phyloP scores from a whole-genome alignment of 208 protist genomes.

The Porcisia hertigi region DNA sequence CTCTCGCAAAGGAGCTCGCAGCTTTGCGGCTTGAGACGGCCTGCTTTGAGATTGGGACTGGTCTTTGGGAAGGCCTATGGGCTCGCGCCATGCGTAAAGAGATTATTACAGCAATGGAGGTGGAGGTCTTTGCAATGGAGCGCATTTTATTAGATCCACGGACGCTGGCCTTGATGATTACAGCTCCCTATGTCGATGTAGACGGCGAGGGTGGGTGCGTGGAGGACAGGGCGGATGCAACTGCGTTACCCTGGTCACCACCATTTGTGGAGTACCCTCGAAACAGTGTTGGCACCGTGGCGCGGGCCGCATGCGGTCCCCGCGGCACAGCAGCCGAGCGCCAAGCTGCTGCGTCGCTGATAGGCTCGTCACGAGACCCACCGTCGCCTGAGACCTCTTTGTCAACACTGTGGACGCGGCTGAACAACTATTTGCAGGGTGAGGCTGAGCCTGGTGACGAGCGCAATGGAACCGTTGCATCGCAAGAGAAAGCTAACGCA shows the following conservation, averaged over 20 bases:
- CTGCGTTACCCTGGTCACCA: neutral
- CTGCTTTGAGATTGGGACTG: slow-evolving; percentile 68
- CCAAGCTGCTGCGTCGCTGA: neutral
- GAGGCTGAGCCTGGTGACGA: neutral
- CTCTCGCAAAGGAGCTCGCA: slow-evolving; percentile 70
- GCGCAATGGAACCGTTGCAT: neutral
- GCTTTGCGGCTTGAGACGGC: slow-evolving; percentile 70
- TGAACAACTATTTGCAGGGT: slow-evolving; percentile 17
- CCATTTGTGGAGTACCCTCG: neutral
- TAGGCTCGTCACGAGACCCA: neutral
- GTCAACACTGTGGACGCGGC: slow-evolving; percentile 9
- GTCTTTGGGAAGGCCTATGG: slow-evolving; percentile 85
- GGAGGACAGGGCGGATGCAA: neutral
- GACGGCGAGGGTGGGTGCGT: neutral
- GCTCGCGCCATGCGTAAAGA: slow-evolving; percentile 80
- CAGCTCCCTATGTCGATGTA: slow-evolving; percentile 8
- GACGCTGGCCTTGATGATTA: slow-evolving; percentile 43
- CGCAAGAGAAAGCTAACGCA: neutral
- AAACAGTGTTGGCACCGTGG: neutral
- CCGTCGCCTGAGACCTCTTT: neutral
- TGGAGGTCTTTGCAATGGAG: slow-evolving; percentile 72
- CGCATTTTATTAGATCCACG: slow-evolving; percentile 56
- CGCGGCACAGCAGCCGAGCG: neutral
- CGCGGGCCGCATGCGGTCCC: neutral
- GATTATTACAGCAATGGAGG: slow-evolving; percentile 55